Evolutionary conservation across 2,329 filamentous ascomycete species (phyloP), one percentile per base, ranked within the genome.

Genomic region (Aureobasidium namibiae): DNA sequence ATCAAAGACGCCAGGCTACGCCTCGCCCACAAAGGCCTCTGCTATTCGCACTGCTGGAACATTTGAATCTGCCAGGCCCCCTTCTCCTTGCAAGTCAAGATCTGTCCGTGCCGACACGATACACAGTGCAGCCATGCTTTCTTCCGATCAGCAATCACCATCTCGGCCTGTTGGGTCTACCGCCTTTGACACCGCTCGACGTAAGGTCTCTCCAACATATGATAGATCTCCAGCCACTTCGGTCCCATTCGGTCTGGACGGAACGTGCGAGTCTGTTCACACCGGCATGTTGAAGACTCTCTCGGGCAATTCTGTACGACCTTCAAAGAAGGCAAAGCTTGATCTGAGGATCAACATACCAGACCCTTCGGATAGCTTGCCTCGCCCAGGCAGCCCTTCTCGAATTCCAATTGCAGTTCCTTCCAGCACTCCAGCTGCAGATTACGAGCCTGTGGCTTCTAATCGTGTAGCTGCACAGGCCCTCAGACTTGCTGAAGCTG

Each of bases 11-110:
- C 39, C 57, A 16, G 36, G 45, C 11, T 59, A 52, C 38, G 57
- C 57, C 24, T 59, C 57, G 10, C 57, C 57, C 41, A 59, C 57
- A 34, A 50, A 48, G 38, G 57, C 57, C 18, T 59, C 57, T 23
- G 36, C 29, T 29, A 46, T 53, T 34, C 57, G 57, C 31, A 41
- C 34, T 26, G 16, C 41, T 46, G 48, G 10, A 18, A 16, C 26
- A 18, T 13, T n/a, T 14, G 46, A 59, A 9, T 31, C 36, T 26
- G 29, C 9, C 14, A 46, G 42, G 16, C 16, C 54, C 9, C 42
- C 54, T 18, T 57, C 54, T 34, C 54, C 54, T 21, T 42, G 33
- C 23, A 57, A 57, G 41, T 4, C 33, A 21, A 57, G 23, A 11
- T 38, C 41, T 23, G 42, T 48, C 16, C 42, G 54, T 3, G 33